Conservation (phyloP, 139 green algal genomes). For the Tetraselmis chui region DNA sequence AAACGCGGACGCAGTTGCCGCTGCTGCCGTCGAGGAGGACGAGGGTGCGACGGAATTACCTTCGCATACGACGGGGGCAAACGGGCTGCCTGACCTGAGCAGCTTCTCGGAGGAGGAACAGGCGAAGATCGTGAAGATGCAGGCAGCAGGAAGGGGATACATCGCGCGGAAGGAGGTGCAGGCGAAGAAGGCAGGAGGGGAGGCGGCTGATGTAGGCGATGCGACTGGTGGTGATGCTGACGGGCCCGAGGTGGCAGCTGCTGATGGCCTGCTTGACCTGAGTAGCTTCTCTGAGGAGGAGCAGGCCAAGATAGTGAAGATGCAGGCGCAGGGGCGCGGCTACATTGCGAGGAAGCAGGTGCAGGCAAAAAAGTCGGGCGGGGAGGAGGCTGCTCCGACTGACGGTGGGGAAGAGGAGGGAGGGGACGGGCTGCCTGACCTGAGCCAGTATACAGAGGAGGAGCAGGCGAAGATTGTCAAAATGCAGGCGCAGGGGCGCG, state of each 20-base stretch:
- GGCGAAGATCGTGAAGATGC: background rate
- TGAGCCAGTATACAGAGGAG: background rate
- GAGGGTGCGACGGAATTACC: background rate
- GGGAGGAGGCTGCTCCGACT: no score
- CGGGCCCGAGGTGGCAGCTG: no score
- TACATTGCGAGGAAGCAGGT: background rate
- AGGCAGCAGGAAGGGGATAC: background rate
- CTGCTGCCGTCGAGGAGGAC: background rate
- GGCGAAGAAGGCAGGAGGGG: background rate
- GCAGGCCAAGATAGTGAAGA: background rate
- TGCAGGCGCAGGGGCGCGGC: background rate
- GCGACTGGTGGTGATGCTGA: no score
- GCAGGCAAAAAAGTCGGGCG: background rate
- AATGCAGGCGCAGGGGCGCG: background rate
- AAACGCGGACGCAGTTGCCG: no score
- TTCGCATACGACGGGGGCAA: background rate
- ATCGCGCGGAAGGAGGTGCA: background rate
- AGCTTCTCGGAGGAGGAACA: background rate
- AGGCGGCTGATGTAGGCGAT: no score
- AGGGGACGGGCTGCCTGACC: background rate
- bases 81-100: background rate
- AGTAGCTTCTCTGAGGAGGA: background rate
- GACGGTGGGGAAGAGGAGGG: background rate
- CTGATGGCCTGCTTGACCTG: no score
- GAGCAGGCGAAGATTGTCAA: background rate